Evolutionary conservation across 495 filamentous ascomycete species (phyloP), one percentile per base, ranked within the genome.

Genomic region (Penicillium cataractarum): DNA sequence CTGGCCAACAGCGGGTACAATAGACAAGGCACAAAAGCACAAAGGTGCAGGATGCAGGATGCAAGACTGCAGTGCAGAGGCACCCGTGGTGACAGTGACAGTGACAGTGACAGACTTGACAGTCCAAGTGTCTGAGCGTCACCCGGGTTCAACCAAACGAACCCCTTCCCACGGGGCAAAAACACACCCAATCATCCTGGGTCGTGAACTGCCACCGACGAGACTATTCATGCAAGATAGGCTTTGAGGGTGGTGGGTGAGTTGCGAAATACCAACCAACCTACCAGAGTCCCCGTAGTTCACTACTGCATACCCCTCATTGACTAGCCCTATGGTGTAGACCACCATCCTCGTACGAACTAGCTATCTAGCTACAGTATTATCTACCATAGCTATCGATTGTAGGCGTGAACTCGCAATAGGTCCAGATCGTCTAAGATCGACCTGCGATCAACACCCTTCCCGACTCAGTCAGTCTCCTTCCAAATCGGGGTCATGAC

Each of bases 211-310:
- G 29, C 50, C 50, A 33, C 50, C 15, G 21, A 6, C 1, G 17
- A 53, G 10, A 62, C 58, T 65, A 65, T 62, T 59, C 58, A 61
- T 55, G 63, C 63, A 65, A 62, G 63, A 62, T 62, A 62, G 46
- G 55, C 54, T 65, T 55, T 33, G 27, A n/a, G 50, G 50, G 24
- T 49, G 8, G 24, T 2, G 44, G 21, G 21, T 48, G 39, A 26
- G 15, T 8, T 24, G 22, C 46, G 46, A 49, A 10, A 49, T 19
- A 49, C 46, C 10, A 6, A 49, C 46, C 15, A 12, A 27, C 24
- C 24, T 49, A 49, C 10, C 46, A 44, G 8, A 10, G 40, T 44
- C 10, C 0, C 6, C 6, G 8, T 27, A 17, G 10, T 49, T 49
- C 24, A 27, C 22, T 27, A 27, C 24, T 49, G 46, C 24, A 49